Base-by-base conservation (phyloP, 352 stramenopile species). In the Blastocystis hominis region DNA sequence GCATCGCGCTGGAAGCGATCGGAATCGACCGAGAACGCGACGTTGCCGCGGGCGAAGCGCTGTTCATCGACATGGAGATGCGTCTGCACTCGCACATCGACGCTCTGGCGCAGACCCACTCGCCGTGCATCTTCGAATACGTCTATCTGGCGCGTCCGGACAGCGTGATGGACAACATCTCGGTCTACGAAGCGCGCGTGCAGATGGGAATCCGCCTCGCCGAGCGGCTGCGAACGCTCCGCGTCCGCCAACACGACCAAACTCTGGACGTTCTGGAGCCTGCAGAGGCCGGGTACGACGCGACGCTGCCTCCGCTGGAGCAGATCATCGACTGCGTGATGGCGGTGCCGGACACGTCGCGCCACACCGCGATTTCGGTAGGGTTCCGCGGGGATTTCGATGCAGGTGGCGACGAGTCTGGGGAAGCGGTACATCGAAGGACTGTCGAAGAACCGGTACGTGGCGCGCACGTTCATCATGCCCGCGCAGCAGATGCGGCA, bases 101-200 rank as follows among this genome's bases (percentile, higher is more conserved):
- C 90, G 90, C 92, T 54, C 88, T 91, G 10, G 76, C 91, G 54
- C 89, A 91, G 10, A 91, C 90, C 76, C 92, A 97, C 15, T 92
- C 91, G 9, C 96, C 96, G n/a, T 99, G 97, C 90, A 98, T 99
- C 88, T 99, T 99, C 90, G 97, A 99, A 92, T 98, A 98, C 91
- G 96, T 99, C 53, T 99, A 99, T 91, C 98, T 99, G 92, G 95
- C 96, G 1, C 93, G 97, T 54, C 97, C 97, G 6, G 97, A 99
- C 91, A 98, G 94, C 63, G 96, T 98, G 89, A 98, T 99, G 90
- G 95, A 99, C 90, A 95, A 95, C 55, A 94, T 98, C 20, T 97
- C 94, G 36, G 96, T 99, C 10, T 98, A 99, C 91, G 94, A 98
- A 89, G 94, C 96, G 20, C 92, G 96, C 38, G 93, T 97, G 40